Base-by-base conservation (phyloP, 148 eudicot genomes). In the Silene uniflora region DNA sequence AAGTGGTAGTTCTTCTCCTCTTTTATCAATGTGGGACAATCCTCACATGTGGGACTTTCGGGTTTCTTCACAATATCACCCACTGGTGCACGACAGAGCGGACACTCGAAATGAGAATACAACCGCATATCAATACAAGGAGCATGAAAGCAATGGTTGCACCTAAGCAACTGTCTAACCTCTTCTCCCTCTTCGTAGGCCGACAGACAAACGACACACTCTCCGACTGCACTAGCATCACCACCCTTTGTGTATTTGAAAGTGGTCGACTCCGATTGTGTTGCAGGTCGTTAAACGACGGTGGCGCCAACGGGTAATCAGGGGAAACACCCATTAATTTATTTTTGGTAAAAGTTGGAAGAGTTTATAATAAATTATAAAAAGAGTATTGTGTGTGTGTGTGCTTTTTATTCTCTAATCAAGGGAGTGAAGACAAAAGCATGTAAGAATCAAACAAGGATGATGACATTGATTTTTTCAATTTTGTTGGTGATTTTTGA, bases 51-150 rank as follows among this genome's bases (percentile, higher is more conserved):
- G n/a, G n/a, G n/a, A n/a, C n/a, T n/a, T n/a, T n/a, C n/a, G n/a
- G n/a, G n/a, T n/a, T n/a, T n/a, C n/a, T n/a, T n/a, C n/a, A n/a
- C n/a, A n/a, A 42, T 49, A 44, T 27, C 68, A 70, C 60, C 85
- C 67, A 88, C 84, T 47, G 87, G 84, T n/a, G 89, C 72, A 3
- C 93, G 93, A 42, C 97, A 91, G 58, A 91, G 85, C 17, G 97
- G 97, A 54, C 93, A 91, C 16, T 89, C 87, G 24, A 79, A 71
- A 69, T 88, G 92, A 55, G 93, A 89, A 47, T 67, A 83, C 4
- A 91, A 85, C 97, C 93, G 89, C 89, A 81, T 87, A 71, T 91
- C 90, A 4, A 88, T 91, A 79, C 93, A 91, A 24, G 86, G 73
- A 76, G 86, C 87, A 77, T 91, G 97, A 67, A 90, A 90, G 5